phyloP scores from a whole-genome alignment of 1,284 basidiomycete genomes.

The Somion occarium region DNA sequence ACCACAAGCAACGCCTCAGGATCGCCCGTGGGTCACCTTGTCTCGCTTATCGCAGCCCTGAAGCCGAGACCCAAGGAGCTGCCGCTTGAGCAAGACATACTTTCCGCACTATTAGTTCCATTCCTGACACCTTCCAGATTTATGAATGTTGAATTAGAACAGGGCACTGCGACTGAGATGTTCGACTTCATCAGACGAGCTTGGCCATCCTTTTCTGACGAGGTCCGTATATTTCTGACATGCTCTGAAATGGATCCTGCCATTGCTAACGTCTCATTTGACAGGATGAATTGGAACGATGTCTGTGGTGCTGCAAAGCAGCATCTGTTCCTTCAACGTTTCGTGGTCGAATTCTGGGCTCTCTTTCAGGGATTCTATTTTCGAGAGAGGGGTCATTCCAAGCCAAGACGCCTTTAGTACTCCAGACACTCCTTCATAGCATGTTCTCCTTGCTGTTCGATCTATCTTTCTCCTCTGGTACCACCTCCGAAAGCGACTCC shows the following conservation, averaged over 20 bases:
- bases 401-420: constrained; percentile 39
- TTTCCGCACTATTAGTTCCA: constrained; percentile 52
- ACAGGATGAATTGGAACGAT: constrained; percentile 51
- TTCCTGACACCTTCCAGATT: constrained; percentile 40
- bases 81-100: constrained; percentile 53
- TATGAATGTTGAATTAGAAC: constrained; percentile 42
- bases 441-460: constrained; percentile 46
- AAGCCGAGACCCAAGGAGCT: constrained; percentile 30
- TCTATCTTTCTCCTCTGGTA: constrained; percentile 21
- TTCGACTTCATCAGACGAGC: constrained; percentile 53
- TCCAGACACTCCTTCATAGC: constrained; percentile 48
- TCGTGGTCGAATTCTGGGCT: constrained; percentile 44
- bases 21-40: too few relatives aligned
- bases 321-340: constrained; percentile 36
- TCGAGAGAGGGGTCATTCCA: constrained; percentile 39
- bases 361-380: constrained; percentile 45
- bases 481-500: constrained; percentile 21
- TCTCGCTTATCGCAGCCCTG: constrained; percentile 30
- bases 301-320: constrained; percentile 65
- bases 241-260: too few relatives aligned
- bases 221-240: constrained; percentile 27
- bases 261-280: not conserved
- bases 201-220: constrained; percentile 50
- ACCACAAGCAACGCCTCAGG: constrained; percentile 24
- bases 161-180: constrained; percentile 50